Conservation (phyloP, 2,329 filamentous ascomycete species). For the Blastomyces gilchristii region DNA sequence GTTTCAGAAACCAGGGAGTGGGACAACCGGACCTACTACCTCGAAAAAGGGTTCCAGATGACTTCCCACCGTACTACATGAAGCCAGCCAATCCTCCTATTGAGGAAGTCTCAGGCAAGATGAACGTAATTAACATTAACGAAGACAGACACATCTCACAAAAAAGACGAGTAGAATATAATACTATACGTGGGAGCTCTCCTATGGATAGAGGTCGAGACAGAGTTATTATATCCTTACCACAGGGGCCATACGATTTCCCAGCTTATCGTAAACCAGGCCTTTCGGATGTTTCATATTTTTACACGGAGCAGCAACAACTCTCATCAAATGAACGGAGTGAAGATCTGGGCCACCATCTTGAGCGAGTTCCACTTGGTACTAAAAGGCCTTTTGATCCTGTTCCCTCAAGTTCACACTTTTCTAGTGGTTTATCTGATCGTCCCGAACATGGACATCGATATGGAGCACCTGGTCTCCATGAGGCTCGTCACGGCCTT, state of each 20-base stretch:
- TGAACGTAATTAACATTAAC: slow-evolving; percentile 19
- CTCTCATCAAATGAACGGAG: slow-evolving; percentile 12
- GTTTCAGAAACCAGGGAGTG: slow-evolving; percentile 20
- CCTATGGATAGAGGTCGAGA: slow-evolving; percentile 1
- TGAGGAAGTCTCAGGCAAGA: slow-evolving; percentile 20
- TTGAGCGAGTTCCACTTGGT: slow-evolving; percentile 14
- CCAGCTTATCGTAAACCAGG: slow-evolving; percentile 3
- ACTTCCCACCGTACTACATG: slow-evolving; percentile 17
- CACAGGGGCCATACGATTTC: not conserved
- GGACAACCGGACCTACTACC: slow-evolving; percentile 22
- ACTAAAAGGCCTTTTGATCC: slow-evolving; percentile 12
- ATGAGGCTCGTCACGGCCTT: not conserved
- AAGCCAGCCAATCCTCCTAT: slow-evolving; percentile 9
- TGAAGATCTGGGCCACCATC: slow-evolving; percentile 16
- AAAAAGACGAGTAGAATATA: slow-evolving; percentile 27
- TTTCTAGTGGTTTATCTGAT: slow-evolving; percentile 15
- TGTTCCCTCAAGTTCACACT: slow-evolving; percentile 14
- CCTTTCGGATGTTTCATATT: slow-evolving; percentile 8
- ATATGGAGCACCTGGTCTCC: slow-evolving; percentile 13
- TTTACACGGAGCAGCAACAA: slow-evolving; percentile 12
- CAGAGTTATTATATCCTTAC: not conserved
- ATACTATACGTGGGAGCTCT: slow-evolving; percentile 6
- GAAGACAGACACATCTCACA: slow-evolving; percentile 19
- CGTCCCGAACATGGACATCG: slow-evolving; percentile 15
- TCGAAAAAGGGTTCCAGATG: slow-evolving; percentile 21